phyloP scores from a whole-genome alignment of 2,329 filamentous ascomycete species.

The Hymenotorrendiella dingleyae region DNA sequence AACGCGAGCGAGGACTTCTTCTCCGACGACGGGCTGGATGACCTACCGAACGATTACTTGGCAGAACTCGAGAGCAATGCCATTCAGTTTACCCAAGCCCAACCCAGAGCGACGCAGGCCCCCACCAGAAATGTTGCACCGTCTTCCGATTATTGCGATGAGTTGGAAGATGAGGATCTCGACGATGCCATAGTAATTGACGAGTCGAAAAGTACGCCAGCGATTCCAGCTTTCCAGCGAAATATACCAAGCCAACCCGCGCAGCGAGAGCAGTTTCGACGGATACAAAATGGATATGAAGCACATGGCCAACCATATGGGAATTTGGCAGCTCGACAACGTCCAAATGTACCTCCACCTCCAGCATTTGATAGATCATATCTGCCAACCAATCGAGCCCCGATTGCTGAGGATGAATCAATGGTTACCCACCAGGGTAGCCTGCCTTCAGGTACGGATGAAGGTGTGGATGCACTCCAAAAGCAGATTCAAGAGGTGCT shows the following conservation, averaged over 20 bases:
- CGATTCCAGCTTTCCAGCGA: constrained; percentile 11
- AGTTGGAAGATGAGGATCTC: constrained; percentile 35
- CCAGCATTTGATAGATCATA: constrained; percentile 12
- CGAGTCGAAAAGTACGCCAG: constrained; percentile 25
- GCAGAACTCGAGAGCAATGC: constrained; percentile 60
- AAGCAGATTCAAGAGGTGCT: constrained; percentile 27
- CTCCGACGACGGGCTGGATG: constrained; percentile 58
- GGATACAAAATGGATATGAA: constrained; percentile 21
- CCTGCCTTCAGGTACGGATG: constrained; percentile 8
- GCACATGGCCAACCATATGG: constrained; percentile 8
- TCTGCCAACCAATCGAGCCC: not conserved
- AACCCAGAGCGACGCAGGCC: constrained; percentile 10
- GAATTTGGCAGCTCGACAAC: constrained; percentile 10
- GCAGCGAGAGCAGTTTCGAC: constrained; percentile 21
- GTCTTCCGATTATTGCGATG: constrained; percentile 34
- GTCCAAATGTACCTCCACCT: constrained; percentile 2
- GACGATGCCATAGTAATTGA: constrained; percentile 50
- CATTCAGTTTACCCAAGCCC: constrained; percentile 47
- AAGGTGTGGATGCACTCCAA: constrained; percentile 16
- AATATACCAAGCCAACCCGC: constrained; percentile 12
- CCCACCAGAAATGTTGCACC: too few relatives aligned
- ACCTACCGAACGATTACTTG: constrained; percentile 50
- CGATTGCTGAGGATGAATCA: constrained; percentile 14
- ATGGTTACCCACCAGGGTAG: constrained; percentile 13
- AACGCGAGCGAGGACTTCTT: constrained; percentile 49